Conservation (phyloP, 192 early-diverging fungal genomes). For the Funneliformis mosseae region DNA sequence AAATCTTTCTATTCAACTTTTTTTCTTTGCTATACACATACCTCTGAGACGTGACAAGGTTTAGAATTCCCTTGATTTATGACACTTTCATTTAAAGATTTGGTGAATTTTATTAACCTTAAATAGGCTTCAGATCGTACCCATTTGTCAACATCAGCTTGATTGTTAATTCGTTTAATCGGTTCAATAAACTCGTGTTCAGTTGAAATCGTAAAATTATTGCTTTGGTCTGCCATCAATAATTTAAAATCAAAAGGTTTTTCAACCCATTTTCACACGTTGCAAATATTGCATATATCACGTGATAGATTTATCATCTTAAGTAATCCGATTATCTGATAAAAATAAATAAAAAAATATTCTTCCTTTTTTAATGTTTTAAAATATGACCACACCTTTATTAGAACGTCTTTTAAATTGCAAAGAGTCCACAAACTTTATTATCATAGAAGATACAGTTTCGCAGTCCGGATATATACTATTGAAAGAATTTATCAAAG, state of each 20-base stretch:
- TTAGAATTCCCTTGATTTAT: conserved; percentile 63
- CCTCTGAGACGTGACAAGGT: conserved; percentile 58
- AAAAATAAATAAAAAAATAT: no score
- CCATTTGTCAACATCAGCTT: conserved; percentile 13
- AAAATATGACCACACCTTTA: background rate
- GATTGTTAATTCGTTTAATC: conserved; percentile 22
- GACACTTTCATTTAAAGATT: conserved; percentile 71
- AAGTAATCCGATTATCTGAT: background rate
- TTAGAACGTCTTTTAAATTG: conserved; percentile 7
- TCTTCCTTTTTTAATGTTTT: no score
- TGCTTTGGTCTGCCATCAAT: background rate
- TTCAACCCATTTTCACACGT: no score
- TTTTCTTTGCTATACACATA: conserved; percentile 26
- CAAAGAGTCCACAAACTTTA: background rate
- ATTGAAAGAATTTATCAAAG: conserved; percentile 14
- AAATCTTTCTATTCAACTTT: background rate
- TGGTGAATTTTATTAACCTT: conserved; percentile 72
- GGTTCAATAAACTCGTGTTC: conserved; percentile 78
- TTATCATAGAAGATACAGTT: conserved; percentile 18
- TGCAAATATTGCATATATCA: no score
- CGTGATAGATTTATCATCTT: no score
- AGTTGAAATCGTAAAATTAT: background rate
- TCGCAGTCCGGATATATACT: conserved; percentile 9
- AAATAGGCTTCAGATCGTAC: conserved; percentile 60
- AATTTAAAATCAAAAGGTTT: background rate